Evolutionary conservation across 495 filamentous ascomycete species (phyloP).

Genomic region (Daldinia concentrica): DNA sequence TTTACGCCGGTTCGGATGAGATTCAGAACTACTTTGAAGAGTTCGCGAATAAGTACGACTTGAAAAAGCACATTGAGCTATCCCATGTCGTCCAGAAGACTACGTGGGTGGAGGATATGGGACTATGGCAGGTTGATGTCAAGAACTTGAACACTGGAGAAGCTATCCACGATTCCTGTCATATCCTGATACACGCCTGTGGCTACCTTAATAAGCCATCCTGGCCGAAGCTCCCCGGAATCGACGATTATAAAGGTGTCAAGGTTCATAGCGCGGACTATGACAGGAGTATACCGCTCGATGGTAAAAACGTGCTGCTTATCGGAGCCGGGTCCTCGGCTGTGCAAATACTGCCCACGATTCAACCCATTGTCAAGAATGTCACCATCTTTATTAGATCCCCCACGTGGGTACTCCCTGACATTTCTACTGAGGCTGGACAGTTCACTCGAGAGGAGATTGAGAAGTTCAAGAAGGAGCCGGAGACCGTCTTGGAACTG

Average conservation of each 20-base stretch:
- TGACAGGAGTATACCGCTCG: conserved; percentile 54
- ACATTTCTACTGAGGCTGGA: conserved; percentile 40
- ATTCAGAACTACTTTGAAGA: conserved; percentile 58
- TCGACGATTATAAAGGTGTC: conserved; percentile 63
- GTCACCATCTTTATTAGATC: conserved; percentile 57
- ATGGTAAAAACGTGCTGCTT: conserved; percentile 61
- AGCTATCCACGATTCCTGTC: not conserved
- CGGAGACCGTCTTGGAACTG: conserved; percentile 49
- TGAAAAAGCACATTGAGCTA: conserved; percentile 53
- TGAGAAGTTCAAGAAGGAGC: conserved; percentile 56
- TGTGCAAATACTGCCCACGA: conserved; percentile 58
- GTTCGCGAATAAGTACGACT: conserved; percentile 56
- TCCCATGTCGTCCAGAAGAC: conserved; percentile 51
- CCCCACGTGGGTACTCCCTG: conserved; percentile 47
- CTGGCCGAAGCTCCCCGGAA: conserved; percentile 65
- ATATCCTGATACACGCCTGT: not conserved
- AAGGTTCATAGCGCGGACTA: conserved; percentile 65
- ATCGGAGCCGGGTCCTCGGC: conserved; percentile 64
- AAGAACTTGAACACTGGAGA: not conserved
- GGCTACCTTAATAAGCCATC: not conserved
- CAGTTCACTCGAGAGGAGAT: conserved; percentile 58
- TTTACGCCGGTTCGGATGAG: conserved; percentile 55
- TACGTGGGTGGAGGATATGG: conserved; percentile 51
- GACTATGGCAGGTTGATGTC: conserved; percentile 48
- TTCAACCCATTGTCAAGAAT: conserved; percentile 55